Conservation (phyloP, 2,329 filamentous ascomycete genomes). For the Scedosporium boydii region DNA sequence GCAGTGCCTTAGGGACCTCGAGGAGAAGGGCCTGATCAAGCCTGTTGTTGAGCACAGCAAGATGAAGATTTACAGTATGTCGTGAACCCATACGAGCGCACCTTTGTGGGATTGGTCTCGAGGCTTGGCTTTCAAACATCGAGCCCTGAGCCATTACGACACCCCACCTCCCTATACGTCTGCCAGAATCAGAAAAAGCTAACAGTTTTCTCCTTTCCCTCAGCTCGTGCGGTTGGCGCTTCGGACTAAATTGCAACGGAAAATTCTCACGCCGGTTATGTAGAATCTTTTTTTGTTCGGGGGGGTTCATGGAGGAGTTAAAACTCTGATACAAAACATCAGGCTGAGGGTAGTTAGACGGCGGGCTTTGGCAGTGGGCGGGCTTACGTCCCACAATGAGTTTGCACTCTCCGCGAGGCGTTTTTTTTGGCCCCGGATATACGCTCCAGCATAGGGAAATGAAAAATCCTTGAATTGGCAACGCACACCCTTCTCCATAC, state of each 20-base stretch:
- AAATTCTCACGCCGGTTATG: conserved; percentile 6
- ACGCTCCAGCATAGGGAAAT: conserved; percentile 7
- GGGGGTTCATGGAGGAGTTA: conserved; percentile 7
- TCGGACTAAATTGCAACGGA: conserved; percentile 27
- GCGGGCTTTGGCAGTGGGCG: conserved; percentile 5
- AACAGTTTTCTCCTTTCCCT: conserved; percentile 12
- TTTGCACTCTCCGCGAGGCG: conserved; percentile 5
- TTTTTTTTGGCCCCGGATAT: conserved; percentile 3
- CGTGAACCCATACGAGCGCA: neutral
- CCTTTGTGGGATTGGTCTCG: too few relatives aligned
- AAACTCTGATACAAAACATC: conserved; percentile 4
- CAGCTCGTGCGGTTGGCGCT: conserved; percentile 52
- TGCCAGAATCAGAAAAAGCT: conserved; percentile 12
- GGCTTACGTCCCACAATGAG: neutral
- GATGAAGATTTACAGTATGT: conserved; percentile 92
- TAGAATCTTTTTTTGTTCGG: conserved; percentile 1
- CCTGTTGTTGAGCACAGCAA: conserved; percentile 93
- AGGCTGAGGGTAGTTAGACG: conserved; percentile 7
- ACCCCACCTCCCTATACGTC: neutral
- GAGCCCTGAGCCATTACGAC: neutral
- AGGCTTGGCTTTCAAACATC: too few relatives aligned
- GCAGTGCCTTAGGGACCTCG: conserved; percentile 79
- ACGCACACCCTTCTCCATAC: neutral
- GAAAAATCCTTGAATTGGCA: conserved; percentile 1
- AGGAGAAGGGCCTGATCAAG: conserved; percentile 98